Percentiles rank a stretch among this genome's conserved stretches.
Conservation (phyloP, 805 yeast genomes). For the Candida maris region DNA sequence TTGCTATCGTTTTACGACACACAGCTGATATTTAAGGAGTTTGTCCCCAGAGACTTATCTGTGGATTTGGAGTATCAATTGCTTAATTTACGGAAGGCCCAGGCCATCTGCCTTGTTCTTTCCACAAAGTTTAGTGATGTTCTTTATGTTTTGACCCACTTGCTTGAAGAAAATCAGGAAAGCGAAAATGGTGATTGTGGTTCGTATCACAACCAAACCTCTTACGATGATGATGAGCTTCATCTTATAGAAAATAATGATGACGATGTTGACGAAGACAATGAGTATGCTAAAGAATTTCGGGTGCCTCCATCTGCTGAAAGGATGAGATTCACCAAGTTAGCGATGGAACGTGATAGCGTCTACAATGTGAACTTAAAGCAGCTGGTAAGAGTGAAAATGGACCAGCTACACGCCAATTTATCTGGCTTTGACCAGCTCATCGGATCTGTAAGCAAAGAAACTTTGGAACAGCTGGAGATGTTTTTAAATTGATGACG, state of each 20-base stretch:
- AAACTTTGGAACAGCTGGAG: conserved; percentile 31
- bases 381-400: conserved; percentile 35
- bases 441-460: conserved; percentile 29
- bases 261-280: conserved; percentile 20
- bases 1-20: conserved; percentile 28
- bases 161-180: conserved; percentile 77
- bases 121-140: conserved; percentile 25
- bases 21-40: conserved; percentile 7
- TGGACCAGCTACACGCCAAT: conserved; percentile 27
- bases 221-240: conserved; percentile 35
- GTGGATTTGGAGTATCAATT: conserved; percentile 23
- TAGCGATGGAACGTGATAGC: conserved; percentile 42
- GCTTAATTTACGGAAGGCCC: conserved; percentile 20
- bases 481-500: conserved; percentile 16
- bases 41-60: conserved; percentile 16
- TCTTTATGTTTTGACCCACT: conserved; percentile 29
- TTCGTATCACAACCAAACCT: conserved; percentile 43
- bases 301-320: conserved; percentile 37
- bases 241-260: conserved; percentile 18
- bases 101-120: conserved; percentile 24
- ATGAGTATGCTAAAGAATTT: conserved; percentile 27
- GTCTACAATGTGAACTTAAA: conserved; percentile 52
- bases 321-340: conserved; percentile 37
- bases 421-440: conserved; percentile 36
- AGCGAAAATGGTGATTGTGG: conserved; percentile 50